Evolutionary conservation across 495 filamentous ascomycete species (phyloP).

Genomic region (Parmelia sp.): DNA sequence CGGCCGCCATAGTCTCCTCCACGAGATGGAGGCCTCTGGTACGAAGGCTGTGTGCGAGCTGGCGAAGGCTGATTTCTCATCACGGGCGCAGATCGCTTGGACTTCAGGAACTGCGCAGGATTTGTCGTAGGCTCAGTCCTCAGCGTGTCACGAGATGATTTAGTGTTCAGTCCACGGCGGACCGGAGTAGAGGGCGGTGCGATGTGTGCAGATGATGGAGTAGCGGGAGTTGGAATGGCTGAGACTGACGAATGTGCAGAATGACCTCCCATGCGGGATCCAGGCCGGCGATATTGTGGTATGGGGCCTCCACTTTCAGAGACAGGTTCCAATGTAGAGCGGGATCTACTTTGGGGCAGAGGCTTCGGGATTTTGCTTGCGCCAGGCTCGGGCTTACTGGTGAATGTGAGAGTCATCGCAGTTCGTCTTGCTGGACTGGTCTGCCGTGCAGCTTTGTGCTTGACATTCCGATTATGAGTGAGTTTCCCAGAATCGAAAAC

Average conservation of each 20-base stretch:
- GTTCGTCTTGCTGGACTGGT: conserved; percentile 65
- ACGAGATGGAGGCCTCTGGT: conserved; percentile 37
- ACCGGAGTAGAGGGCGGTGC: conserved; percentile 48
- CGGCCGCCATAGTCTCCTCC: conserved; percentile 37
- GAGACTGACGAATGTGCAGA: conserved; percentile 59
- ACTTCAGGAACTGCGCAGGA: conserved; percentile 64
- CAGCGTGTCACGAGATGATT: conserved; percentile 47
- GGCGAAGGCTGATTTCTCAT: conserved; percentile 51
- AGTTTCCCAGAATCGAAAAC: conserved; percentile 72
- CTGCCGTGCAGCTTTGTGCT: conserved; percentile 64
- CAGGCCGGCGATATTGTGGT: conserved; percentile 50
- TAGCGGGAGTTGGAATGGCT: conserved; percentile 55
- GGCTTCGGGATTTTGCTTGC: conserved; percentile 57
- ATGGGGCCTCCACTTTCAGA: conserved; percentile 81
- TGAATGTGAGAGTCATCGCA: conserved; percentile 84
- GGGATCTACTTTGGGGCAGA: conserved; percentile 55
- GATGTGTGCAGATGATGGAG: conserved; percentile 28
- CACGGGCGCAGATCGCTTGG: conserved; percentile 82
- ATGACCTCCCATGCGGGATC: conserved; percentile 58
- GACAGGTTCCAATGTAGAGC: conserved; percentile 82
- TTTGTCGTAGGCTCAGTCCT: conserved; percentile 60
- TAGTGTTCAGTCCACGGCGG: conserved; percentile 52
- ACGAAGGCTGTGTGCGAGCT: conserved; percentile 31
- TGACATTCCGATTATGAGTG: conserved; percentile 88
- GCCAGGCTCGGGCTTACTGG: conserved; percentile 55